phyloP scores from a whole-genome alignment of 139 green algal genomes.

The Nannochloris sp. region DNA sequence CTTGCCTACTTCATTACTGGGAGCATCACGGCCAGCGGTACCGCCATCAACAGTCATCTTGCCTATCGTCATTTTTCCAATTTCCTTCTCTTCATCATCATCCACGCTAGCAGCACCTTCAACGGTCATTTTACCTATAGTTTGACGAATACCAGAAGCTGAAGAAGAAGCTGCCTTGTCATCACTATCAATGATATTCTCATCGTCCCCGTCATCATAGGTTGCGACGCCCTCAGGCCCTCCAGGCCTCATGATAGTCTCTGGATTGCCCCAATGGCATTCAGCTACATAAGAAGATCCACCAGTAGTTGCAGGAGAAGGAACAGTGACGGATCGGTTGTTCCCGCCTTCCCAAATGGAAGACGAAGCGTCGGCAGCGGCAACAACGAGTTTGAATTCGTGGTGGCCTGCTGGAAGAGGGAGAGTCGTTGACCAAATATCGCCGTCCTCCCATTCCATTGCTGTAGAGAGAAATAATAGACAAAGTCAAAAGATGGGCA shows the following conservation, averaged over 20 bases:
- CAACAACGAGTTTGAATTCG: constrained; percentile 35
- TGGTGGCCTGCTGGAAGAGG: constrained; percentile 21
- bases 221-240: not conserved
- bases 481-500: no score
- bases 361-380: not conserved
- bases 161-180: not conserved
- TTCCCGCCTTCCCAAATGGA: constrained; percentile 14
- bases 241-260: not conserved
- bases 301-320: not conserved
- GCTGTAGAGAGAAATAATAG: constrained; percentile 1
- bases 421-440: constrained; percentile 26
- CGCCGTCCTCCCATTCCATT: constrained; percentile 36
- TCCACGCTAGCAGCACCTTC: no score
- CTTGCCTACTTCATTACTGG: not conserved
- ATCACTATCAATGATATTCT: not conserved
- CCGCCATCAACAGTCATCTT: constrained; percentile 4
- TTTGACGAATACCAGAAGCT: not conserved
- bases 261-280: constrained; percentile 13
- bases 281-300: not conserved
- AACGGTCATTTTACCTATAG: not conserved
- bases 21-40: not conserved
- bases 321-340: constrained; percentile 14
- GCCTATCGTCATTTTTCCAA: not conserved
- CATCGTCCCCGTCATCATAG: not conserved
- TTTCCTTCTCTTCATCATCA: not conserved